Percentiles rank a stretch among this genome's conserved stretches.
phyloP scores from a whole-genome alignment of 2,329 filamentous ascomycete genomes.

The Diaporthe vaccinii region DNA sequence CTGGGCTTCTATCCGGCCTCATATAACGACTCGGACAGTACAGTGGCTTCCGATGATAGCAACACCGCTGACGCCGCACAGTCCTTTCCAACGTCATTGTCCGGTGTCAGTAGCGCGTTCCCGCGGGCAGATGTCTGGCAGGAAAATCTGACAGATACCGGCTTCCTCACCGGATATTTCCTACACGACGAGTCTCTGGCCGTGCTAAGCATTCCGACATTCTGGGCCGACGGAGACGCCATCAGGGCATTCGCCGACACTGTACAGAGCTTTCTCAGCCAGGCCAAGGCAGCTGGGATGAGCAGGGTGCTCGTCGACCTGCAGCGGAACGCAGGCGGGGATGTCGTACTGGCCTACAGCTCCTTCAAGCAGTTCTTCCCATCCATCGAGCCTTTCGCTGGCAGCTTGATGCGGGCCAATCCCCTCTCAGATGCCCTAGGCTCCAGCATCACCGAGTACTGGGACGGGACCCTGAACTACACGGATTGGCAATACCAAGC shows the following conservation, averaged over 20 bases:
- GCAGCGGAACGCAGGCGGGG: neutral
- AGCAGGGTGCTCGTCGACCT: neutral
- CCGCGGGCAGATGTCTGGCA: neutral
- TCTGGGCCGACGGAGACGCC: slow-evolving; percentile 47
- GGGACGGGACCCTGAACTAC: neutral
- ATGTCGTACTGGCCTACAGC: neutral
- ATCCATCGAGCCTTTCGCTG: neutral
- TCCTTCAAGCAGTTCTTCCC: slow-evolving; percentile 14
- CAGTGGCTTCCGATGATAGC: neutral
- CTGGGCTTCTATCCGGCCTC: slow-evolving; percentile 44
- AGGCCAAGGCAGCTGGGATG: neutral
- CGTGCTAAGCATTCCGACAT: slow-evolving; percentile 56
- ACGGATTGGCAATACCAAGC: neutral
- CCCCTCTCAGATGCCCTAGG: neutral
- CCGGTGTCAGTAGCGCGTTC: neutral
- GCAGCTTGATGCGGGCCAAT: neutral
- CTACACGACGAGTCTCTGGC: slow-evolving; percentile 39
- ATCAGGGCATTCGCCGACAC: neutral
- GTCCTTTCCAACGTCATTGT: slow-evolving; percentile 33
- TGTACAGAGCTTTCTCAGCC: neutral
- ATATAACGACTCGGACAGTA: slow-evolving; percentile 12
- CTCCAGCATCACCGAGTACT: neutral
- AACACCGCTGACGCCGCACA: slow-evolving; percentile 39
- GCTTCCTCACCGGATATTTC: slow-evolving; percentile 36
- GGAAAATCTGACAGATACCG: neutral